These are phyloP conservation scores for Dendrocalamus sinicus DNA, from an alignment of 176 grass and related monocot species.

Conservation along the genomic window DNA sequence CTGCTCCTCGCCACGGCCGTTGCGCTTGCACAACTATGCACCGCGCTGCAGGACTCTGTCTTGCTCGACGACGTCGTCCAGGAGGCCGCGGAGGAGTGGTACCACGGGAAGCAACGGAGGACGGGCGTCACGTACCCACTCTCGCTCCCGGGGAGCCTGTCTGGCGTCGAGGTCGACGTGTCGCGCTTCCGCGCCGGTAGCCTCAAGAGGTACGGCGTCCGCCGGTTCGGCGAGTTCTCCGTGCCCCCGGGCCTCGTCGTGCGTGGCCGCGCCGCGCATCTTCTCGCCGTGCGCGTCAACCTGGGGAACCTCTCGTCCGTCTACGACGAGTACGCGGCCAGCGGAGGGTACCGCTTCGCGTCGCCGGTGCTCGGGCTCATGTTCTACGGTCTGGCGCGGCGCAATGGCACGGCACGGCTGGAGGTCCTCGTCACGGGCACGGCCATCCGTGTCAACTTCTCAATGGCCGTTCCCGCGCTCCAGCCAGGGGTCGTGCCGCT, in stretches of 20 bases:
- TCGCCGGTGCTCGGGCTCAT: slow-evolving; percentile 82
- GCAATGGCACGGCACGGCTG: slow-evolving; percentile 35
- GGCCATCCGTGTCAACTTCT: slow-evolving; percentile 85
- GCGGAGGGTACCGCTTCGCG: slow-evolving; percentile 60
- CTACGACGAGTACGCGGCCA: slow-evolving; percentile 50
- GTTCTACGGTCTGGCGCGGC: slow-evolving; percentile 66
- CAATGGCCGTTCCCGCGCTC: slow-evolving; percentile 44
- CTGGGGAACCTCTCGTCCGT: slow-evolving; percentile 74
- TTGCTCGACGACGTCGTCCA: slow-evolving; percentile 72
- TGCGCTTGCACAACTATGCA: slow-evolving; percentile 16
- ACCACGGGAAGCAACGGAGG: slow-evolving; percentile 54
- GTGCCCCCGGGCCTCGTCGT: slow-evolving; percentile 65
- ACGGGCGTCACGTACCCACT: slow-evolving; percentile 78
- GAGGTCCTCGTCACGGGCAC: slow-evolving; percentile 53
- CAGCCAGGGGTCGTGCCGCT: slow-evolving; percentile 45
- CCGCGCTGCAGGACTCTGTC: slow-evolving; percentile 47
- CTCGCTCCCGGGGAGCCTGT: slow-evolving; percentile 57
- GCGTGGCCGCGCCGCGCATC: slow-evolving; percentile 49
- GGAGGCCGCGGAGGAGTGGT: slow-evolving; percentile 64
- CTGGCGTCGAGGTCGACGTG: slow-evolving; percentile 49
- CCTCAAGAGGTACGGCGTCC: slow-evolving; percentile 58
- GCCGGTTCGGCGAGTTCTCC: slow-evolving; percentile 59
- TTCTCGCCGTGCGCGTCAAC: slow-evolving; percentile 74
- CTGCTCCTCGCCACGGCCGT: slow-evolving; percentile 13
- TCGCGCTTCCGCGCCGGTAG: slow-evolving; percentile 75